These are phyloP conservation scores for Pythium aphanidermatum DNA, from an alignment of 352 stramenopile genomes.

Conservation along the genomic window DNA sequence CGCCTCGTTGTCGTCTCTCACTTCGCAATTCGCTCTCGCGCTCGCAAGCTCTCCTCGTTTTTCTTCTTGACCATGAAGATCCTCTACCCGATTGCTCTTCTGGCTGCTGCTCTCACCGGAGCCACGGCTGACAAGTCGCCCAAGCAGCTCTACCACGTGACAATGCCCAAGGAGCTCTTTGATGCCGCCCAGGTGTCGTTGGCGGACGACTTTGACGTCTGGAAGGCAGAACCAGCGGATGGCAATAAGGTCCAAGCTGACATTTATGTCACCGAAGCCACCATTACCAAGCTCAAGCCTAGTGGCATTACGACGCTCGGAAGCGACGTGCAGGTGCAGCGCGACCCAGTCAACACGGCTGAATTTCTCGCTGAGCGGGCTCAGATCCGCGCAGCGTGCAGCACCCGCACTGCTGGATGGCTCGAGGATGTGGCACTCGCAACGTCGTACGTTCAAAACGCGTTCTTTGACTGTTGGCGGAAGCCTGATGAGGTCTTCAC, in stretches of 20 bases:
- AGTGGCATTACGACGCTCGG: background rate
- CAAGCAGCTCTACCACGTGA: conserved; percentile 35
- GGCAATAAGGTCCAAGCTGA: conserved; percentile 9
- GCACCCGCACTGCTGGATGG: conserved; percentile 1
- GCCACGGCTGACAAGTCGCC: conserved; percentile 4
- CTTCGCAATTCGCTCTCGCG: conserved; percentile 11
- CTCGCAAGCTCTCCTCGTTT: too few relatives aligned
- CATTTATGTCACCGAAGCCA: conserved; percentile 7
- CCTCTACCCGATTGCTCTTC: conserved; percentile 13
- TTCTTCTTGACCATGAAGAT: conserved; percentile 24
- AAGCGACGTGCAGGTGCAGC: background rate
- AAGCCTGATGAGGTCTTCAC: conserved; percentile 14
- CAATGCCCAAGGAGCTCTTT: conserved; percentile 19
- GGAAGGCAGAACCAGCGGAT: conserved; percentile 4
- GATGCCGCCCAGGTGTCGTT: conserved; percentile 12
- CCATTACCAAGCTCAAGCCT: conserved; percentile 11
- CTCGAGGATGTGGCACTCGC: conserved; percentile 3
- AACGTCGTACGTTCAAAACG: conserved; percentile 14
- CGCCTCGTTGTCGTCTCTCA: too few relatives aligned
- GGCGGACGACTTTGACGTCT: conserved; percentile 13
- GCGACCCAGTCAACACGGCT: conserved; percentile 1
- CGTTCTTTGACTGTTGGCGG: conserved; percentile 26
- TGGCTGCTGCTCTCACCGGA: conserved; percentile 11
- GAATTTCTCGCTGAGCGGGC: conserved; percentile 2
- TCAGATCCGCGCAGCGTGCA: conserved; percentile 1